Percentiles rank a stretch among this genome's conserved stretches.
Evolutionary conservation across 2,329 filamentous ascomycete species (phyloP).

Genomic region (Xylaria sp.): DNA sequence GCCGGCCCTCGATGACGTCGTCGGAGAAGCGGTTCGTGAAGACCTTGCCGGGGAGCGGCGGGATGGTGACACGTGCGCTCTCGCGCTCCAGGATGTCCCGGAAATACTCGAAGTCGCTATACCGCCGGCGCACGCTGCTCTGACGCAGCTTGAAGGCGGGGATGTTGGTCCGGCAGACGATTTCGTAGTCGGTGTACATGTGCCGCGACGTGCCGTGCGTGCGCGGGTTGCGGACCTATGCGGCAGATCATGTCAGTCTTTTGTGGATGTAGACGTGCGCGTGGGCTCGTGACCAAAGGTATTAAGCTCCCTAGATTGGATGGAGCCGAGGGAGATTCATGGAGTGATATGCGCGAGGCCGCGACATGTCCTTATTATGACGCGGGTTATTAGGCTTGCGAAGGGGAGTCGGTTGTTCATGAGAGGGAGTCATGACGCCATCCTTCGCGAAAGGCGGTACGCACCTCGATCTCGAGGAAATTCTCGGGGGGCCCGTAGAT

Average conservation of each 20-base stretch:
- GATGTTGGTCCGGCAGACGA: conserved; percentile 97
- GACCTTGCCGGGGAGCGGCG: conserved; percentile 94
- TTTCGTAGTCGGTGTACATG: conserved; percentile 99
- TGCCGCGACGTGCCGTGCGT: conserved; percentile 92
- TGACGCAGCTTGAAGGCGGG: conserved; percentile 96
- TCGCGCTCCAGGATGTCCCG: conserved; percentile 97
- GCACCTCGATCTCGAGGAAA: conserved; percentile 96
- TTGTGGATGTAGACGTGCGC: background rate
- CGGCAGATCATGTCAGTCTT: conserved; percentile 8
- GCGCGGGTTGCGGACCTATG: conserved; percentile 88
- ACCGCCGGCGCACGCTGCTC: conserved; percentile 88
- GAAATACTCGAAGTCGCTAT: conserved; percentile 99
- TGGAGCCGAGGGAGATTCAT: no score
- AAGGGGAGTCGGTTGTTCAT: background rate
- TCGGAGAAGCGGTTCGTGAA: conserved; percentile 98
- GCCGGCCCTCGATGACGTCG: conserved; percentile 94
- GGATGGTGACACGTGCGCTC: conserved; percentile 92
- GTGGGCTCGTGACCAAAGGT: background rate
- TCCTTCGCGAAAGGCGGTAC: conserved; percentile 37
- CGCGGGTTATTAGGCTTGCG: background rate
- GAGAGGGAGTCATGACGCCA: background rate
- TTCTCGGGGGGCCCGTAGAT: conserved; percentile 99
- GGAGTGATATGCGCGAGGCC: background rate
- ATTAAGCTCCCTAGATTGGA: background rate
- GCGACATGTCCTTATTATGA: background rate